Percentiles rank a stretch among this genome's conserved stretches.
Evolutionary conservation across 176 grass and related monocot species (phyloP).

Genomic region (Pharus latifolius): DNA sequence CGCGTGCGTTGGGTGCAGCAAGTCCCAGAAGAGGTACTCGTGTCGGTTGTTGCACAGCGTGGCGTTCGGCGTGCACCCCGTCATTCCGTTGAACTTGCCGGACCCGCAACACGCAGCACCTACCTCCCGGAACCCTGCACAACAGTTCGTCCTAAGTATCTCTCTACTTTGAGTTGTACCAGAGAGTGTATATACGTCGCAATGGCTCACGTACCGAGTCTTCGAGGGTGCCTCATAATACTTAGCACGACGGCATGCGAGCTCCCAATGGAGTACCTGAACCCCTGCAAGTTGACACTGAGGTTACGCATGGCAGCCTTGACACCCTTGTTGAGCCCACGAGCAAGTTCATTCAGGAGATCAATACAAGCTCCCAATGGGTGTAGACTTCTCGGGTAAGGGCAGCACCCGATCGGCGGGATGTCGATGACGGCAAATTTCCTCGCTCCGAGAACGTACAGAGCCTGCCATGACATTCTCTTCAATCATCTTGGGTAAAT

Average conservation of each 20-base stretch:
- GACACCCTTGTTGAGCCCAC: conserved; percentile 59
- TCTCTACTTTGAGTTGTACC: not conserved
- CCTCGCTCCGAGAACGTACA: conserved; percentile 66
- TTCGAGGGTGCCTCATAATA: conserved; percentile 65
- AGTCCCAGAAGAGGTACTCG: conserved; percentile 85
- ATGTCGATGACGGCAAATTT: conserved; percentile 76
- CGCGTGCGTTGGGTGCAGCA: conserved; percentile 78
- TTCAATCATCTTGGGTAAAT: not conserved
- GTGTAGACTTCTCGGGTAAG: conserved; percentile 76
- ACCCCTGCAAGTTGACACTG: conserved; percentile 20
- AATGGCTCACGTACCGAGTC: conserved; percentile 34
- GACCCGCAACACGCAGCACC: conserved; percentile 62
- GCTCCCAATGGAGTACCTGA: conserved; percentile 87
- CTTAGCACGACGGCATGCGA: conserved; percentile 68
- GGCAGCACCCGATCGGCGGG: conserved; percentile 82
- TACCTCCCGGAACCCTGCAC: conserved; percentile 51
- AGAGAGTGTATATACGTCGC: not conserved
- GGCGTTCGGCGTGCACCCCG: conserved; percentile 59
- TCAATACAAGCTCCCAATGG: conserved; percentile 71
- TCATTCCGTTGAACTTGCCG: conserved; percentile 54
- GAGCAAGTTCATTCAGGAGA: conserved; percentile 58
- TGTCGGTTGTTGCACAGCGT: conserved; percentile 60
- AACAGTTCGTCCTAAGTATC: not conserved
- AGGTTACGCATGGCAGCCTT: conserved; percentile 49
- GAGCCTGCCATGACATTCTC: conserved; percentile 12